Percentiles rank a stretch among this genome's conserved stretches.
Conservation (phyloP, 345 rosid species). For the Brassica napus region Da-Ae NC_063452.1:23574001-23574500, state of each 20-base stretch:
- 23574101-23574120: conserved; percentile 43
- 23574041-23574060: background rate
- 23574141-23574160: background rate
- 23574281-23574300: background rate
- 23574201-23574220: background rate
- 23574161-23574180: background rate
- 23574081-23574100: conserved; percentile 1
- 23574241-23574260: background rate
- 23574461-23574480: conserved; percentile 74
- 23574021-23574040: conserved; percentile 39
- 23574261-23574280: background rate
- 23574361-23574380: conserved; percentile 22
- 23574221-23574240: background rate
- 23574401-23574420: conserved; percentile 40
- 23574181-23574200: background rate
- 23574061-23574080: background rate
- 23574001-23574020: conserved; percentile 38
- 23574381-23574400: conserved; percentile 40
- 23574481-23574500: conserved; percentile 28
- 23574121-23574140: background rate
- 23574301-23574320: conserved; percentile 11
- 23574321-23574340: background rate
- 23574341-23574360: conserved; percentile 4
- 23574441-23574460: conserved; percentile 71
- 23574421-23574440: conserved; percentile 54